Evolutionary conservation across 2,329 filamentous ascomycete genomes (phyloP), one percentile per base, ranked within the genome.

Genomic region (Botryotinia convoluta): DNA sequence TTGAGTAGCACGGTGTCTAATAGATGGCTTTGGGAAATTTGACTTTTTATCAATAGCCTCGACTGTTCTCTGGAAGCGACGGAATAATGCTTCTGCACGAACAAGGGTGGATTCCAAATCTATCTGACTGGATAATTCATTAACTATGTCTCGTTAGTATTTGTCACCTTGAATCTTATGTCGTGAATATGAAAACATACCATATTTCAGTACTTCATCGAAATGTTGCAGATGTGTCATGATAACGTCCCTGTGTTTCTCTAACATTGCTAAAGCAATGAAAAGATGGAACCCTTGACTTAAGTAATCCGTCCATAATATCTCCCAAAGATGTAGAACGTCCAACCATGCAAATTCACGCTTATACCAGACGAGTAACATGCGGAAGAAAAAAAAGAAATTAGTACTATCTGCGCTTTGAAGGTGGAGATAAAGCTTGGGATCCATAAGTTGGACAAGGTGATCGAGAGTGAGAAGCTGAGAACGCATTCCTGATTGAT

Each of bases 351-450:
- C 88, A 79, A 99, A 99, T 83, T 99, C 96, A 65, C 96, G 92
- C 85, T 99, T 99, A 83, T 96, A 99, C 96, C 96, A 99, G 16
- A 99, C 96, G 1, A 99, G 87, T 48, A 99, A 87, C 96, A 98
- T 98, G 74, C 96, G 93, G 89, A 98, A 99, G 86, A 99, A 98
- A 86, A 99, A 99, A 84, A 99, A 99, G 83, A 99, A 99, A 82
- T 99, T 99, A 37, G 96, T 99, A 79, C 93, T 97, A 79, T 99
- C 97, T 32, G 95, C 93, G 26, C 89, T 91, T 82, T 97, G 90
- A 0, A 99, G 88, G 79, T 99, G 96, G 2, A 93, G 87, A 83
- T 98, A 98, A 12, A 99, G 89, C 81, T 94, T 93, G 0, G 97
- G 96, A 77, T 99, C 96, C 90, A 99, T 95, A 73, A 99, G 93